Conservation (phyloP, 495 filamentous ascomycete genomes). For the Neurospora sp. region DNA sequence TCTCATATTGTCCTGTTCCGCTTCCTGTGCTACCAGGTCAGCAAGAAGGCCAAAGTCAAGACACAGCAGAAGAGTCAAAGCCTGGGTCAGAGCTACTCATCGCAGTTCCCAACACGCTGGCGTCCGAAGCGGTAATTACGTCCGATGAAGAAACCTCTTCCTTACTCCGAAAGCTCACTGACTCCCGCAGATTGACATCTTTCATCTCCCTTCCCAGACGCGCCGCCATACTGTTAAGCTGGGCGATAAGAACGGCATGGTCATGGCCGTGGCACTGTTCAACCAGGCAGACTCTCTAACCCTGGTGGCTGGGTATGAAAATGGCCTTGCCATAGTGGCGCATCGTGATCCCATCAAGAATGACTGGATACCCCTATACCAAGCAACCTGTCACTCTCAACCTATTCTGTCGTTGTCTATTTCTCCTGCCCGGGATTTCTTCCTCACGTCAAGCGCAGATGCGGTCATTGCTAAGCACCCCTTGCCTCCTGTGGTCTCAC, state of each 20-base stretch:
- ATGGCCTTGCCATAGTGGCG: slow-evolving; percentile 60
- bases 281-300: slow-evolving; percentile 29
- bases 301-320: slow-evolving; percentile 76
- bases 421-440: slow-evolving; percentile 46
- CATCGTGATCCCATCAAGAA: slow-evolving; percentile 14
- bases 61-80: slow-evolving; percentile 3
- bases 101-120: slow-evolving; percentile 67
- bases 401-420: slow-evolving; percentile 75
- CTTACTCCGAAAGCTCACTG: not conserved
- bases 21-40: not conserved
- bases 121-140: slow-evolving; percentile 56
- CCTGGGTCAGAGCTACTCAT: slow-evolving; percentile 39
- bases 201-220: slow-evolving; percentile 64
- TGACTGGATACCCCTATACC: slow-evolving; percentile 57
- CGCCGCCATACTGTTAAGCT: slow-evolving; percentile 55
- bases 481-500: slow-evolving; percentile 25
- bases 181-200: slow-evolving; percentile 61
- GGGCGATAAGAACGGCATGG: slow-evolving; percentile 69
- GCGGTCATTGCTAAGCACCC: slow-evolving; percentile 41
- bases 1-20: slow-evolving; percentile 48
- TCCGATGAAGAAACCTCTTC: not conserved
- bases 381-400: slow-evolving; percentile 60
- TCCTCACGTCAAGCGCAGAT: slow-evolving; percentile 80
- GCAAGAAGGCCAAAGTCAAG: not conserved
- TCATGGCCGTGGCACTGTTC: slow-evolving; percentile 71